phyloP scores from a whole-genome alignment of 495 filamentous ascomycete genomes.

The Hypomontagnella submonticulosa region DNA sequence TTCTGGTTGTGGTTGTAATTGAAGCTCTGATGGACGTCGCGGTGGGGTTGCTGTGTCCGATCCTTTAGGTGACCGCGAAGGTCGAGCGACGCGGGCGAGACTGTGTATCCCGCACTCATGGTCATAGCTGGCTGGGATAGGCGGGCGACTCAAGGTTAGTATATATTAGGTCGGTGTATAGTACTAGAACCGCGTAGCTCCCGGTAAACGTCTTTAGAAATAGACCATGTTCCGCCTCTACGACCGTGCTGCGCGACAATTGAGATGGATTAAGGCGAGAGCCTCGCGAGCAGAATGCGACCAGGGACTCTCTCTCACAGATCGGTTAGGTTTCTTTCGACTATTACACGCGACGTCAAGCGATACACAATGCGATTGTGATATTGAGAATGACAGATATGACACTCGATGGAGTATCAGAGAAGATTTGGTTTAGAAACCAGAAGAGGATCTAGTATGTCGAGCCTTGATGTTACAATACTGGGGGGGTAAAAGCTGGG shows the following conservation, averaged over 20 bases:
- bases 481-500: conserved; percentile 22
- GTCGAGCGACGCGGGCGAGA: conserved; percentile 49
- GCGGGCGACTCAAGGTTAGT: conserved; percentile 33
- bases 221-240: conserved; percentile 42
- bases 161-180: conserved; percentile 39
- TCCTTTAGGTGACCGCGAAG: conserved; percentile 42
- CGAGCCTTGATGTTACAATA: conserved; percentile 28
- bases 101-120: conserved; percentile 50
- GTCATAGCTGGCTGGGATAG: conserved; percentile 41
- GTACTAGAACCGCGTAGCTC: conserved; percentile 35
- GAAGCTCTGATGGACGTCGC: conserved; percentile 25
- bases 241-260: conserved; percentile 19
- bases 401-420: conserved; percentile 28
- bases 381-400: conserved; percentile 18
- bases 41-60: conserved; percentile 41
- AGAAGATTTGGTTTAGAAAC: conserved; percentile 30
- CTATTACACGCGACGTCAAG: conserved; percentile 9
- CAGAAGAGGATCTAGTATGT: conserved; percentile 23
- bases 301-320: conserved; percentile 4
- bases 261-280: conserved; percentile 16
- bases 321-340: conserved; percentile 29
- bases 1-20: conserved; percentile 38
- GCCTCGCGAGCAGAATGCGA: conserved; percentile 41
- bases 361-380: conserved; percentile 11
- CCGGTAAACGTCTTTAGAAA: conserved; percentile 25